Percentiles rank a stretch among this genome's conserved stretches.
Conservation (phyloP, 495 filamentous ascomycete genomes). For the Penicillium pulvis region DNA sequence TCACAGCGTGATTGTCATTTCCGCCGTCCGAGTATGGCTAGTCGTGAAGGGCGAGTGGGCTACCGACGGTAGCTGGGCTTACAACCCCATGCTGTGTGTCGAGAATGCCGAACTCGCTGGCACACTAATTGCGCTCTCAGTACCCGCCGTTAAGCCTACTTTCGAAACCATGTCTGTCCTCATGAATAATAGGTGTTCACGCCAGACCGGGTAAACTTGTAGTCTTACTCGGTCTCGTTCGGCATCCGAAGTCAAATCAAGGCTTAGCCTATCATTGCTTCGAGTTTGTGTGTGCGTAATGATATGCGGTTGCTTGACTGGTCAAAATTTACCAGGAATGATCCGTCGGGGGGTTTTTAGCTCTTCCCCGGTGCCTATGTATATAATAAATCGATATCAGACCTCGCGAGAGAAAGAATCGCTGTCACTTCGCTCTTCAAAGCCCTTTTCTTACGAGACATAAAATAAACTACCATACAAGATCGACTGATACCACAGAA, state of each 20-base stretch:
- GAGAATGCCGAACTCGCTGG: slow-evolving; percentile 47
- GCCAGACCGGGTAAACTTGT: slow-evolving; percentile 27
- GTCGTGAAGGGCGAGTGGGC: slow-evolving; percentile 45
- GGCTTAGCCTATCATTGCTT: slow-evolving; percentile 20
- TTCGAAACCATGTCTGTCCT: slow-evolving; percentile 37
- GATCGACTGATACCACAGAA: too few relatives aligned
- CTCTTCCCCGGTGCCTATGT: too few relatives aligned
- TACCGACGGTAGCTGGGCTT: slow-evolving; percentile 45
- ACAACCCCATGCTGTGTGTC: slow-evolving; percentile 47
- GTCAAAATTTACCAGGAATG: slow-evolving; percentile 23
- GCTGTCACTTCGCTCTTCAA: too few relatives aligned
- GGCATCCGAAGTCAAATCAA: slow-evolving; percentile 12
- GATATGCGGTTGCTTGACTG: slow-evolving; percentile 29
- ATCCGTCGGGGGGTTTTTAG: slow-evolving; percentile 28
- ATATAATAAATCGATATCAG: too few relatives aligned
- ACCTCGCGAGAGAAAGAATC: too few relatives aligned
- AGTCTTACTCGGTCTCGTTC: slow-evolving; percentile 30
- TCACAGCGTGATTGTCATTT: slow-evolving; percentile 44
- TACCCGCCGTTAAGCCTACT: slow-evolving; percentile 47
- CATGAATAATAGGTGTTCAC: too few relatives aligned
- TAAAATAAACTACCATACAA: too few relatives aligned
- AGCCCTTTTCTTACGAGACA: too few relatives aligned
- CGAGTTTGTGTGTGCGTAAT: slow-evolving; percentile 20
- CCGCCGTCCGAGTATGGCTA: slow-evolving; percentile 43
- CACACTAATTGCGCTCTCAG: slow-evolving; percentile 47